Conservation (phyloP, 495 filamentous ascomycete genomes). For the Penicillium turbatum region DNA sequence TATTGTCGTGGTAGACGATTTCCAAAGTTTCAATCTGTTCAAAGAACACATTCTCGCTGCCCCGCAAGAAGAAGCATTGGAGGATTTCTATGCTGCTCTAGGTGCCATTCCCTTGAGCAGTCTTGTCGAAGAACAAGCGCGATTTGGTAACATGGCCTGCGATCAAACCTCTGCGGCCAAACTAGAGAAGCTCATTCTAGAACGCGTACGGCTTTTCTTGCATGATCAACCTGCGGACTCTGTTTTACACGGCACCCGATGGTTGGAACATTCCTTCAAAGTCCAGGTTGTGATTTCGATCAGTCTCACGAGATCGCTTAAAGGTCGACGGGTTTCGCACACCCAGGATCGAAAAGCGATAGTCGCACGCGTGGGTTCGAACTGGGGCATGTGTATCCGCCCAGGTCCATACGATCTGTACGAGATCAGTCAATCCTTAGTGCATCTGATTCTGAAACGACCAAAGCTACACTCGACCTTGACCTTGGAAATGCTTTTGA, state of each 20-base stretch:
- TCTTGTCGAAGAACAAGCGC: conserved; percentile 44
- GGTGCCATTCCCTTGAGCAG: conserved; percentile 42
- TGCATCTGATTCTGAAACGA: conserved; percentile 71
- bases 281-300: conserved; percentile 75
- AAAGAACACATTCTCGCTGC: conserved; percentile 74
- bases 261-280: conserved; percentile 81
- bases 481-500: conserved; percentile 82
- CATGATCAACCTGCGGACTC: conserved; percentile 64
- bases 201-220: conserved; percentile 82
- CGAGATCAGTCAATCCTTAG: conserved; percentile 81
- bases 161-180: conserved; percentile 53
- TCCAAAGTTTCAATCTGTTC: conserved; percentile 78
- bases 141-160: conserved; percentile 43
- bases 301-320: conserved; percentile 66
- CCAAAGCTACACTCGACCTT: conserved; percentile 81
- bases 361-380: conserved; percentile 46
- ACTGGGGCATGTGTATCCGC: conserved; percentile 55
- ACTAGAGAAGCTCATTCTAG: conserved; percentile 73
- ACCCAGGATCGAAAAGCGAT: conserved; percentile 67
- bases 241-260: conserved; percentile 77
- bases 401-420: conserved; percentile 67
- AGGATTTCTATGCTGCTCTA: conserved; percentile 69
- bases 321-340: conserved; percentile 59
- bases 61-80: conserved; percentile 80
- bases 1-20: conserved; percentile 82